Evolutionary conservation across 2,329 filamentous ascomycete genomes (phyloP).

Genomic region (Pyricularia pennisetigena): DNA sequence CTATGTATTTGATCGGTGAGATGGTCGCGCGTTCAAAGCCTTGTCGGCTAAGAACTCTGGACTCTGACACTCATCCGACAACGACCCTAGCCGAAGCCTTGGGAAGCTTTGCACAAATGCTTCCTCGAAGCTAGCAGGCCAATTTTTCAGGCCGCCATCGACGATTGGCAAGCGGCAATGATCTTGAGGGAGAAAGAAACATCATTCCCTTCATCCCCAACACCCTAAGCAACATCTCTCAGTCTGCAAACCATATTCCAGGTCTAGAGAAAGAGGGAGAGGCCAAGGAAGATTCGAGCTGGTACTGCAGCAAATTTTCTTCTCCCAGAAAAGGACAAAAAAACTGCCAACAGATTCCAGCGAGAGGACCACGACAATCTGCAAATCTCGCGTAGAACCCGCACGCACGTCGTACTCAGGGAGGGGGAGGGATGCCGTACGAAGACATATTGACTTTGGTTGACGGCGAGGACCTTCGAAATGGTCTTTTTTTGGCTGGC

Average conservation of each 20-base stretch:
- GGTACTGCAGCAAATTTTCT: conserved; percentile 36
- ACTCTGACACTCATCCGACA: conserved; percentile 60
- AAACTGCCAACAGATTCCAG: conserved; percentile 39
- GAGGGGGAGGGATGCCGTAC: conserved; percentile 15
- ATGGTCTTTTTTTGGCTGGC: conserved; percentile 6
- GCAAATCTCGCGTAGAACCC: conserved; percentile 27
- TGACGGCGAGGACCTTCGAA: conserved; percentile 2
- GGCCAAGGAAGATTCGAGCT: conserved; percentile 69
- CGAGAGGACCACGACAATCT: conserved; percentile 82
- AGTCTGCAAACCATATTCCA: conserved; percentile 35
- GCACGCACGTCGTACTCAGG: conserved; percentile 7
- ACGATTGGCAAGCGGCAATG: conserved; percentile 45
- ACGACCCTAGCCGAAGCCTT: conserved; percentile 49
- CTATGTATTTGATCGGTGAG: conserved; percentile 74
- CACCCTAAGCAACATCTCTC: conserved; percentile 58
- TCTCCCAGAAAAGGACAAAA: not conserved
- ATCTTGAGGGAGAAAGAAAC: conserved; percentile 63
- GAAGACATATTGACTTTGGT: conserved; percentile 22
- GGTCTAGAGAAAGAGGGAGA: conserved; percentile 46
- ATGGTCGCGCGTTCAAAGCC: conserved; percentile 13
- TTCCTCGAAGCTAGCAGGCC: conserved; percentile 9
- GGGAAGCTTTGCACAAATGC: conserved; percentile 34
- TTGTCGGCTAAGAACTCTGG: not conserved
- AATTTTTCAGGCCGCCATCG: not conserved
- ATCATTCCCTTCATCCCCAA: conserved; percentile 62